A percentile compares a stretch with the other conserved stretches of the same genome.
phyloP scores from a whole-genome alignment of 768 basidiomycete genomes.

The Cystofilobasidium ferigula region DNA sequence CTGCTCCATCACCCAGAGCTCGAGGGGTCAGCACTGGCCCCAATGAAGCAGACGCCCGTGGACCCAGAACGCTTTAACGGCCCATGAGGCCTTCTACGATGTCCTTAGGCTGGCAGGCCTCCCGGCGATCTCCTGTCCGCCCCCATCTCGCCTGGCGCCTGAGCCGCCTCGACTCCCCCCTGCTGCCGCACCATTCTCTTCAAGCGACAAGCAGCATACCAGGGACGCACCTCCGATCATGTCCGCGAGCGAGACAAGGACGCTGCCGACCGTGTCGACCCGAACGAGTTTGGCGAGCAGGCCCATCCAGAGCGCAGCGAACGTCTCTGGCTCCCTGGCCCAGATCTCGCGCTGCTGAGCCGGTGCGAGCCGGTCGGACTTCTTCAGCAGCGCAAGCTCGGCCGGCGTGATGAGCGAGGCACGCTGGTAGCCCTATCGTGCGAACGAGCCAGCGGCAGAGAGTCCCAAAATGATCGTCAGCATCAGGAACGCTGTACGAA shows the following conservation, averaged over 20 bases:
- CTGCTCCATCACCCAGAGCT: neutral
- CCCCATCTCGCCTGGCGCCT: neutral
- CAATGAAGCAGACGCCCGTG: neutral
- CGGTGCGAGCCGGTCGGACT: slow-evolving; percentile 68
- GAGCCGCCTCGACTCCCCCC: neutral
- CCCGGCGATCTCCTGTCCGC: neutral
- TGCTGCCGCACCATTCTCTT: neutral
- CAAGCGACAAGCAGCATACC: neutral
- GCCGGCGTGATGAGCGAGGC: slow-evolving; percentile 79
- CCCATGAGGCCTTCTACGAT: too few species aligned
- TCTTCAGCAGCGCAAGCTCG: slow-evolving; percentile 78
- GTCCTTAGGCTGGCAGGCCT: too few species aligned
- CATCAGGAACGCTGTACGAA: neutral
- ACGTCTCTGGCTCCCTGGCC: slow-evolving; percentile 67
- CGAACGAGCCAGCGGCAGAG: neutral
- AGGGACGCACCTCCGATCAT: slow-evolving; percentile 58
- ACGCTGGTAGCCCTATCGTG: slow-evolving; percentile 79
- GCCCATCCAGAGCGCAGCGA: slow-evolving; percentile 77
- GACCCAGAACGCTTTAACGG: too few species aligned
- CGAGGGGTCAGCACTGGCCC: neutral
- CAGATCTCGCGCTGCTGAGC: slow-evolving; percentile 56
- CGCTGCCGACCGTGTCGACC: slow-evolving; percentile 75
- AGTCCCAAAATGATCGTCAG: neutral
- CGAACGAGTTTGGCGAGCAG: slow-evolving; percentile 76
- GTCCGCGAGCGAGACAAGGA: slow-evolving; percentile 78